Conservation (phyloP, 1,284 basidiomycete genomes). For the Athelia psychrophila region DNA sequence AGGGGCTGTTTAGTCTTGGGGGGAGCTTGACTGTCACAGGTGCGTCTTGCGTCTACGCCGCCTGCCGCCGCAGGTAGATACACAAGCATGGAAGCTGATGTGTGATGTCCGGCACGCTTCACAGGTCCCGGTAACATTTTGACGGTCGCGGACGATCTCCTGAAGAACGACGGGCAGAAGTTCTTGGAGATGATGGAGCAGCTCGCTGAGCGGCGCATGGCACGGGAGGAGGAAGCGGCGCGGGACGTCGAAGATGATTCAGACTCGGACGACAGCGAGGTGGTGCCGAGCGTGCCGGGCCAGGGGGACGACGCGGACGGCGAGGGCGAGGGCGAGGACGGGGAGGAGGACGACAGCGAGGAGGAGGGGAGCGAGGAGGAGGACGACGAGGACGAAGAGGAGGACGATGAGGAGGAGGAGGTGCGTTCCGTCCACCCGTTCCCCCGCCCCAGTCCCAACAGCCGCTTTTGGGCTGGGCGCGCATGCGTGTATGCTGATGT, state of each 20-base stretch:
- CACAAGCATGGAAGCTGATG: too few species aligned
- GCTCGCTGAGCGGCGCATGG: conserved; percentile 91
- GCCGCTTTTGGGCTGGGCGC: too few species aligned
- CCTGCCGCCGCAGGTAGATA: too few species aligned
- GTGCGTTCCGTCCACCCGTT: conserved; percentile 24
- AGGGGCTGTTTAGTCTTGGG: conserved; percentile 78
- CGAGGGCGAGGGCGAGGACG: conserved; percentile 35
- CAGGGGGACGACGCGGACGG: conserved; percentile 48
- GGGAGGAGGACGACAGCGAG: conserved; percentile 28
- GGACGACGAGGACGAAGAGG: conserved; percentile 24
- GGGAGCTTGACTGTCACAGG: conserved; percentile 83
- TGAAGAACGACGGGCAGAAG: conserved; percentile 98
- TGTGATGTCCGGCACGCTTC: too few species aligned
- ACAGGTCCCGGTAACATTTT: conserved; percentile 85
- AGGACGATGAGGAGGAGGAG: conserved; percentile 44
- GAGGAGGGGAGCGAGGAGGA: conserved; percentile 47
- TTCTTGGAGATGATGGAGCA: conserved; percentile 99
- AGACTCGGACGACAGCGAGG: conserved; percentile 40
- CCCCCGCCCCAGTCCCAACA: too few species aligned
- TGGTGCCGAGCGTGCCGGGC: too few species aligned
- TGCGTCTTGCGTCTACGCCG: conserved; percentile 36
- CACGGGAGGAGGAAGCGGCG: conserved; percentile 89
- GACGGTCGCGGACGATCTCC: conserved; percentile 97
- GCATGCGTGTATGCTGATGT: too few species aligned
- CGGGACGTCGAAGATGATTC: conserved; percentile 63